phyloP scores from a whole-genome alignment of 192 early-diverging fungal genomes.

The Mortierella antarctica region DNA sequence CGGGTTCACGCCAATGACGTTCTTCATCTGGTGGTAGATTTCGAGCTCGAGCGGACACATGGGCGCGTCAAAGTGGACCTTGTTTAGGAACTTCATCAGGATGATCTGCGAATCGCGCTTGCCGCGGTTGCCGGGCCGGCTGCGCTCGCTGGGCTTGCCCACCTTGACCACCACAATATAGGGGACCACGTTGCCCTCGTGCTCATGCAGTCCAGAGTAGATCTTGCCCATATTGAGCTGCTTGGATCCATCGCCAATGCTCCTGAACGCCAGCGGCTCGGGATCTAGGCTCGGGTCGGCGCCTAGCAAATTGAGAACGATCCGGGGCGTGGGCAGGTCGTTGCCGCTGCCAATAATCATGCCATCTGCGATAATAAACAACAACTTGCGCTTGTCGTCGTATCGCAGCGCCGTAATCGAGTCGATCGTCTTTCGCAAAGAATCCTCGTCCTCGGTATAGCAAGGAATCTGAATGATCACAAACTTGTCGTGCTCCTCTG shows the following conservation, averaged over 20 bases:
- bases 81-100: conserved; percentile 92
- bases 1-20: conserved; percentile 92
- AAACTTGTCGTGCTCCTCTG: conserved; percentile 95
- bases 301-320: conserved; percentile 93
- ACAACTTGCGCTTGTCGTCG: conserved; percentile 88
- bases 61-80: conserved; percentile 88
- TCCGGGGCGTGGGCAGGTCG: conserved; percentile 95
- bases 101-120: conserved; percentile 98
- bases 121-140: conserved; percentile 94
- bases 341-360: conserved; percentile 97
- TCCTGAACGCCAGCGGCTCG: conserved; percentile 83
- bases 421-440: conserved; percentile 85
- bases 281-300: conserved; percentile 82
- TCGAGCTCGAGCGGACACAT: conserved; percentile 97
- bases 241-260: conserved; percentile 89
- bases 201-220: conserved; percentile 94
- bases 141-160: conserved; percentile 86
- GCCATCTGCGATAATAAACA: conserved; percentile 91
- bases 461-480: conserved; percentile 96
- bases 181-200: conserved; percentile 88
- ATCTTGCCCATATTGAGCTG: conserved; percentile 96
- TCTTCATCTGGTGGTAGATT: conserved; percentile 96
- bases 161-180: conserved; percentile 96
- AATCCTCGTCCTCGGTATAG: conserved; percentile 93
- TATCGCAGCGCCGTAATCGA: conserved; percentile 80